These are phyloP conservation scores for Phytopythium delawarense DNA, from an alignment of 352 stramenopile genomes.

Conservation along the genomic window DNA sequence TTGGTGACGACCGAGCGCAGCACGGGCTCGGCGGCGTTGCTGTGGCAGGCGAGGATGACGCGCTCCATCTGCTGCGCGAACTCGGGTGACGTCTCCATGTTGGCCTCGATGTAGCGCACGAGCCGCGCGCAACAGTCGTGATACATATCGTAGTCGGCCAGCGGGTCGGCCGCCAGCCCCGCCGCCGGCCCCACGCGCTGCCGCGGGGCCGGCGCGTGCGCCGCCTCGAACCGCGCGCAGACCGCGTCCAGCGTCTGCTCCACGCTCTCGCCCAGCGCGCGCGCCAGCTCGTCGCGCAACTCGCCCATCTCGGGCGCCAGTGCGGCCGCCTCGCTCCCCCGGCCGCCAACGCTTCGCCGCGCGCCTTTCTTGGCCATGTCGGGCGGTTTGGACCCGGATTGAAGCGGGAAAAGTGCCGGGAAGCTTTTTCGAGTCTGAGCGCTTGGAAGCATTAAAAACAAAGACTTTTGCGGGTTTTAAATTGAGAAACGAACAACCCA, in stretches of 20 bases:
- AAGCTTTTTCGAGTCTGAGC: no score
- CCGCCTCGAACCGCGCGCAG: slow-evolving; percentile 35
- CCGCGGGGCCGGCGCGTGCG: neutral
- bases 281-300: slow-evolving; percentile 32
- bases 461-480: no score
- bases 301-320: slow-evolving; percentile 17
- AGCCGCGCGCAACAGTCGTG: slow-evolving; percentile 52
- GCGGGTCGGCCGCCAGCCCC: slow-evolving; percentile 8
- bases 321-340: slow-evolving; percentile 1
- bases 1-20: slow-evolving; percentile 57
- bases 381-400: neutral
- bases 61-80: slow-evolving; percentile 65
- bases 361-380: slow-evolving; percentile 5
- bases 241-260: slow-evolving; percentile 44
- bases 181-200: neutral
- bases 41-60: slow-evolving; percentile 66
- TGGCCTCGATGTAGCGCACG: slow-evolving; percentile 52
- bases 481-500: no score
- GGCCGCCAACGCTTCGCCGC: slow-evolving; percentile 7
- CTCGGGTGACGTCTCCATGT: slow-evolving; percentile 59
- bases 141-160: slow-evolving; percentile 51
- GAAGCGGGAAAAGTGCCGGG: neutral
- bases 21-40: slow-evolving; percentile 43
- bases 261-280: slow-evolving; percentile 41
- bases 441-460: no score